phyloP scores from a whole-genome alignment of 2,329 filamentous ascomycete genomes.

The Endothia cerciana region DNA sequence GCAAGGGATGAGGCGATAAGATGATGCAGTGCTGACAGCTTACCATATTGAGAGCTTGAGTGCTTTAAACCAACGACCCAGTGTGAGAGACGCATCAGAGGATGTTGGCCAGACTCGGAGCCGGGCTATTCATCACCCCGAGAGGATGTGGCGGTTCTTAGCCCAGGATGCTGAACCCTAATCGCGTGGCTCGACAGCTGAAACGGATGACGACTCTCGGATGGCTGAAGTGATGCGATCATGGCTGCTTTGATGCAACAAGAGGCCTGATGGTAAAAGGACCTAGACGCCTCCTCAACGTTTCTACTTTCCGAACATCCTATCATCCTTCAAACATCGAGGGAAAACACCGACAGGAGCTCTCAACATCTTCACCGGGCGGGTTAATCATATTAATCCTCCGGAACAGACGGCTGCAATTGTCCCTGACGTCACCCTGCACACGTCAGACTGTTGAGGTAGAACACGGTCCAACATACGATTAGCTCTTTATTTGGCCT shows the following conservation, averaged over 20 bases:
- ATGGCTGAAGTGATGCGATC: constrained; percentile 23
- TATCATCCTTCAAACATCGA: neutral
- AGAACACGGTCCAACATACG: constrained; percentile 4
- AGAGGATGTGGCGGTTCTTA: constrained; percentile 1
- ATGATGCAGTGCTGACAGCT: neutral
- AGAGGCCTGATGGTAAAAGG: neutral
- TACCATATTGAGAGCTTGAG: neutral
- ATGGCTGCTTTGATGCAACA: constrained; percentile 7
- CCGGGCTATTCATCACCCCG: constrained; percentile 4
- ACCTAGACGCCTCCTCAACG: neutral
- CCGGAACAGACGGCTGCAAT: neutral
- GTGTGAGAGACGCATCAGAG: neutral
- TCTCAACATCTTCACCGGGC: too few species aligned
- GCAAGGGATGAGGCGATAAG: neutral
- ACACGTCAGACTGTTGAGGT: constrained; percentile 3
- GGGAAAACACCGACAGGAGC: neutral
- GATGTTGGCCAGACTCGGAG: neutral
- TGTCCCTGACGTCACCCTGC: constrained; percentile 26
- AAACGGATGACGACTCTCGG: constrained; percentile 22
- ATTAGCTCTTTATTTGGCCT: neutral
- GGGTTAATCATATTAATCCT: neutral
- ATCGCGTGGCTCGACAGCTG: constrained; percentile 24
- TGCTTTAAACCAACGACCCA: neutral
- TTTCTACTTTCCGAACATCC: neutral
- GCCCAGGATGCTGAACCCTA: constrained; percentile 9